Percentiles rank a stretch among this genome's conserved stretches.
phyloP scores from a whole-genome alignment of 139 green algal genomes.

The Pseudopediastrum boryanum region DNA sequence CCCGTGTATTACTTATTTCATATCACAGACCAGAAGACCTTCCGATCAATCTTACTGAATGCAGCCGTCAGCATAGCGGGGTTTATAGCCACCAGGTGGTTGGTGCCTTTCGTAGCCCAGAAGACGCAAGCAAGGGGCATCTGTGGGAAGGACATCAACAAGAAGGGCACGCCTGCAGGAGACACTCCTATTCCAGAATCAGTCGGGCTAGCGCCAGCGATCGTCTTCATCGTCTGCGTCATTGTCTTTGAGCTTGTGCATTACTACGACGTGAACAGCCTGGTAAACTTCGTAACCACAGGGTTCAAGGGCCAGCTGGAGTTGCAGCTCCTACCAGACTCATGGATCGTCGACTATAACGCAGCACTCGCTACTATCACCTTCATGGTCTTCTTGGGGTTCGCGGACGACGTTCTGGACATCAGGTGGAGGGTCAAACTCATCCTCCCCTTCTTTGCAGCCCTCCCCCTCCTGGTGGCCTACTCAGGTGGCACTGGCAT shows the following conservation, averaged over 20 bases:
- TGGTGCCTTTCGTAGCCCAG: conserved; percentile 61
- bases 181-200: conserved; percentile 88
- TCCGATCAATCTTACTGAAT: conserved; percentile 58
- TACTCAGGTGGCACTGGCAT: conserved; percentile 86
- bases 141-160: conserved; percentile 91
- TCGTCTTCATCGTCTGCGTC: conserved; percentile 91
- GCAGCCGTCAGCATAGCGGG: conserved; percentile 43
- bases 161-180: conserved; percentile 80
- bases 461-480: conserved; percentile 89
- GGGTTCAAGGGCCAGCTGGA: conserved; percentile 39
- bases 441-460: conserved; percentile 85
- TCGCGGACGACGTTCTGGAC: conserved; percentile 99
- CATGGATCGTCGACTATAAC: conserved; percentile 99
- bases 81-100: conserved; percentile 65
- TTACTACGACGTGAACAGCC: conserved; percentile 74
- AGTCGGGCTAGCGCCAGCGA: conserved; percentile 85
- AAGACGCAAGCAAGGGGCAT: conserved; percentile 63
- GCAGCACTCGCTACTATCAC: conserved; percentile 93
- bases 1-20: conserved; percentile 32
- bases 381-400: conserved; percentile 99
- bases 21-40: conserved; percentile 46
- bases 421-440: conserved; percentile 98
- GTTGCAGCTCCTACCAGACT: conserved; percentile 51
- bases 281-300: conserved; percentile 46
- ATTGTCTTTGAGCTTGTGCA: conserved; percentile 94